A percentile compares a stretch with the other conserved stretches of the same genome.
Conservation (phyloP, 2,329 filamentous ascomycete species). For the Microdochium paspali region DNA sequence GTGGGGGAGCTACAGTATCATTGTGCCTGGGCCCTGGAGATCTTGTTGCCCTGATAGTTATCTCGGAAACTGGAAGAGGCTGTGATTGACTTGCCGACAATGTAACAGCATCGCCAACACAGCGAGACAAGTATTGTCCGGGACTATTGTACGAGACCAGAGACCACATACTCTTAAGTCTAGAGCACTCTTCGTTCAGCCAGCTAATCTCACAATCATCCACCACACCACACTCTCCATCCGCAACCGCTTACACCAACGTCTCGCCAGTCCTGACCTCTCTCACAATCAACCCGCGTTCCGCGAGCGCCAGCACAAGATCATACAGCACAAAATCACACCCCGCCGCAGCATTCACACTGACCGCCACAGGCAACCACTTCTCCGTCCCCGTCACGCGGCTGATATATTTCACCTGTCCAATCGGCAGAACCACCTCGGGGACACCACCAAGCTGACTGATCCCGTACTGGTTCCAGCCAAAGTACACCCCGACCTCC, state of each 20-base stretch:
- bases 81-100: too few species aligned
- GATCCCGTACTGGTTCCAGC: neutral
- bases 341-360: constrained; percentile 28
- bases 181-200: too few species aligned
- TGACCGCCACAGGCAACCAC: constrained; percentile 30
- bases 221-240: too few species aligned
- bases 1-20: neutral
- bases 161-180: too few species aligned
- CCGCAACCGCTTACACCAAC: constrained; percentile 5
- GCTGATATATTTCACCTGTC: constrained; percentile 4
- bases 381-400: constrained; percentile 27
- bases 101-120: too few species aligned
- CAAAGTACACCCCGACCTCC: neutral
- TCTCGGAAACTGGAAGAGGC: too few species aligned
- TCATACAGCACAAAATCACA: constrained; percentile 32
- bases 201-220: too few species aligned
- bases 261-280: constrained; percentile 23
- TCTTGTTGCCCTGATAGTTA: too few species aligned
- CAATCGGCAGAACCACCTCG: constrained; percentile 3
- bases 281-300: constrained; percentile 22
- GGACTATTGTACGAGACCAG: too few species aligned
- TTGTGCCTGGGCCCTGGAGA: neutral
- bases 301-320: constrained; percentile 27
- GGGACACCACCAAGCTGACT: constrained; percentile 2
- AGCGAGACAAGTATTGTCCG: too few species aligned